Evolutionary conservation across 176 grass and related monocot species (phyloP).

Genomic region (Zoysia japonica): DNA sequence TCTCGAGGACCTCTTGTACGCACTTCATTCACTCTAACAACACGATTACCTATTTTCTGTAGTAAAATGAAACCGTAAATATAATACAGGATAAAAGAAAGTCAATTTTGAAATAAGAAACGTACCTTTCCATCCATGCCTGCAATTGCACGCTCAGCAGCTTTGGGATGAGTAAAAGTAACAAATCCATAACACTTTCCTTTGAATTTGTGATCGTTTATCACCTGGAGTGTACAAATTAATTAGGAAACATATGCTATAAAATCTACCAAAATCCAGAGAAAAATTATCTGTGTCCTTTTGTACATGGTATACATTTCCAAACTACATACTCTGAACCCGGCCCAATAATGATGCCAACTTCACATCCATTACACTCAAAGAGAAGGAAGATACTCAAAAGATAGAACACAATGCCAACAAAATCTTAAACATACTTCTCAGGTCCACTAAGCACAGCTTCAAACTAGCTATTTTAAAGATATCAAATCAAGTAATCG

Average conservation of each 20-base stretch:
- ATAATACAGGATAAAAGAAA: conserved; percentile 20
- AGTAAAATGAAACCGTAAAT: conserved; percentile 21
- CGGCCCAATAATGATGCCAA: neutral
- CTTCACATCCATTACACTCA: neutral
- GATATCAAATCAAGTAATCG: neutral
- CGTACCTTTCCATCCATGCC: conserved; percentile 86
- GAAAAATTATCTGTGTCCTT: neutral
- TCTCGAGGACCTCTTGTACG: conserved; percentile 66
- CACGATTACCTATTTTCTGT: conserved; percentile 68
- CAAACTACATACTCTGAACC: neutral
- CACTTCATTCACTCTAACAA: conserved; percentile 86
- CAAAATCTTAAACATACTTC: neutral
- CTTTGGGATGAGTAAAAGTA: conserved; percentile 70
- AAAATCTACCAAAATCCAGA: neutral
- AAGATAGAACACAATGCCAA: neutral
- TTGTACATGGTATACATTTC: conserved; percentile 3
- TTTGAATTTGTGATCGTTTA: conserved; percentile 79
- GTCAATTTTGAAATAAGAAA: neutral
- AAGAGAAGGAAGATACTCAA: conserved; percentile 4
- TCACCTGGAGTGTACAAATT: conserved; percentile 56
- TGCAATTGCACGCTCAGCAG: conserved; percentile 68
- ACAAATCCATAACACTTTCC: conserved; percentile 88
- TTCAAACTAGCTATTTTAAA: neutral
- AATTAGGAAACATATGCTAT: conserved; percentile 10
- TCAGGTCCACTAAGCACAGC: neutral